Evolutionary conservation across 441 rosid species (phyloP).

Genomic region (Viola pubescens): DNA sequence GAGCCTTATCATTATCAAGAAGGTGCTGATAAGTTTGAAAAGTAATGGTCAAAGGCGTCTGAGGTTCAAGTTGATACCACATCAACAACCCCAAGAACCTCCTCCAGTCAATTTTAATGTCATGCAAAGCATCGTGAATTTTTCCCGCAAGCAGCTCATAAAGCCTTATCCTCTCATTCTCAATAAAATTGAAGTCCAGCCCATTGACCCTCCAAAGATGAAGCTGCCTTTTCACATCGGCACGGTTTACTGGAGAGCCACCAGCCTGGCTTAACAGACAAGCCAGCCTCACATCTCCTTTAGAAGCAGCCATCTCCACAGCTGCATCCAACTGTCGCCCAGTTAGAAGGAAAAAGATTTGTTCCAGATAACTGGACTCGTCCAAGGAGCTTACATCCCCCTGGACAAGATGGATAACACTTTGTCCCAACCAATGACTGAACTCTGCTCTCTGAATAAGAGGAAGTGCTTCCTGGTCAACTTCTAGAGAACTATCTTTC

Average conservation of each 20-base stretch:
- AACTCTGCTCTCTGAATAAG: slow-evolving; percentile 92
- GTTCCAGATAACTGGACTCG: slow-evolving; percentile 71
- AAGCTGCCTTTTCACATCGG: slow-evolving; percentile 69
- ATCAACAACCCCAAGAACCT: slow-evolving; percentile 88
- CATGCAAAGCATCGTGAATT: slow-evolving; percentile 57
- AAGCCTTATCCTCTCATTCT: slow-evolving; percentile 66
- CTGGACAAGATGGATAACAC: slow-evolving; percentile 89
- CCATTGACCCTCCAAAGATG: slow-evolving; percentile 83
- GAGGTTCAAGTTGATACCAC: slow-evolving; percentile 88
- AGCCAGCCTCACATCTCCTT: slow-evolving; percentile 91
- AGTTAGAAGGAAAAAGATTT: slow-evolving; percentile 71
- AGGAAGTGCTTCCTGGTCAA: slow-evolving; percentile 70
- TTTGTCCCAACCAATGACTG: slow-evolving; percentile 89
- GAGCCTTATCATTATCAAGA: slow-evolving; percentile 65
- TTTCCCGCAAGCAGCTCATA: slow-evolving; percentile 94
- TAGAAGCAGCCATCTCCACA: slow-evolving; percentile 82
- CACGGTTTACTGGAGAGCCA: slow-evolving; percentile 72
- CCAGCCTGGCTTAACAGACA: slow-evolving; percentile 97
- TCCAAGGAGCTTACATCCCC: slow-evolving; percentile 68
- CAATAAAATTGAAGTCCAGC: slow-evolving; percentile 79
- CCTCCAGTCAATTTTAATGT: slow-evolving; percentile 81
- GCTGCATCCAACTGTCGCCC: slow-evolving; percentile 86
- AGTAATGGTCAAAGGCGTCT: slow-evolving; percentile 52
- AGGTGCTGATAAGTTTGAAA: slow-evolving; percentile 68
- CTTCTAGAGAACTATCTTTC: slow-evolving; percentile 59